phyloP scores from a whole-genome alignment of 1,284 basidiomycete genomes.

The Tremellales sp. region DNA sequence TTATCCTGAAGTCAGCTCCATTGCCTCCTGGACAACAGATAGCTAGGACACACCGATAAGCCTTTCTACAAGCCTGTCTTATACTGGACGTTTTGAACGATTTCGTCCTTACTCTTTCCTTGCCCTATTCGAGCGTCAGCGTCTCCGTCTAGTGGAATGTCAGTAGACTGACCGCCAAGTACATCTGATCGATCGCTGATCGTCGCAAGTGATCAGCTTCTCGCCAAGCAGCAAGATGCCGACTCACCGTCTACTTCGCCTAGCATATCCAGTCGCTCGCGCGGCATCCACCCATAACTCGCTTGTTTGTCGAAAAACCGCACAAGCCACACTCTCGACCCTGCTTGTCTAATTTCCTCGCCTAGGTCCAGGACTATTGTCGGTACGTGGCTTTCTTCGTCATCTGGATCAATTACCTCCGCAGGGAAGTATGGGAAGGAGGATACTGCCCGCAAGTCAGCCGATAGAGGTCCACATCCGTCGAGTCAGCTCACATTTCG shows the following conservation, averaged over 20 bases:
- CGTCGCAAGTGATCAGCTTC: neutral
- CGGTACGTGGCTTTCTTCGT: slow-evolving; percentile 56
- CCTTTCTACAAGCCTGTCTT: slow-evolving; percentile 17
- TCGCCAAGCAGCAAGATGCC: neutral
- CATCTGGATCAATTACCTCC: slow-evolving; percentile 41
- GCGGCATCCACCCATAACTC: slow-evolving; percentile 59
- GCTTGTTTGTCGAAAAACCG: slow-evolving; percentile 63
- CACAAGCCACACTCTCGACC: slow-evolving; percentile 53
- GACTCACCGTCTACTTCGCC: slow-evolving; percentile 59
- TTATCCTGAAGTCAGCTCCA: no score
- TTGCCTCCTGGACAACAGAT: no score
- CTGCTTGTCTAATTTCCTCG: slow-evolving; percentile 17
- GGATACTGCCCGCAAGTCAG: slow-evolving; percentile 12
- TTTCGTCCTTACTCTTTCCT: slow-evolving; percentile 19
- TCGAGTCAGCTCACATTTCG: slow-evolving; percentile 24
- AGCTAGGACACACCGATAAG: slow-evolving; percentile 36
- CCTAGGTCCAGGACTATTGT: slow-evolving; percentile 49
- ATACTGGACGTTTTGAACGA: slow-evolving; percentile 21
- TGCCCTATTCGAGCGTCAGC: slow-evolving; percentile 19
- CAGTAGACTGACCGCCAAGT: slow-evolving; percentile 27
- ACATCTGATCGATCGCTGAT: slow-evolving; percentile 31
- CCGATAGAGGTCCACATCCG: neutral
- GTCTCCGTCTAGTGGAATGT: neutral
- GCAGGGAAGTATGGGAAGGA: slow-evolving; percentile 49
- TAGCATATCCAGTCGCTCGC: slow-evolving; percentile 55